Base-by-base conservation (phyloP, 2,329 filamentous ascomycete species). In the Botrytis aclada region DNA sequence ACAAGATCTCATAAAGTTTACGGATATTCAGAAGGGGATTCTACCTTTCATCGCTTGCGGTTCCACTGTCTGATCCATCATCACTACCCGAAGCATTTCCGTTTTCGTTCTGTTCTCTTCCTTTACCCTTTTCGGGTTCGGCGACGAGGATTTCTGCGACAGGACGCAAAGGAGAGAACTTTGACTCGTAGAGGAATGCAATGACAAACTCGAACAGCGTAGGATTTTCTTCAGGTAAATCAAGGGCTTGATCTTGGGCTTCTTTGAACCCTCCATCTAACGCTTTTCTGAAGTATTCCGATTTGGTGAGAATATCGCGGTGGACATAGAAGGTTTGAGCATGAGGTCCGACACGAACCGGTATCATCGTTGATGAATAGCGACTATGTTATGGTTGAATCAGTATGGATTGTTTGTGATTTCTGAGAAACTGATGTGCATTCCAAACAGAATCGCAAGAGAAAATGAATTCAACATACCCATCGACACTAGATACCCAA, bases 181-280 rank as follows among this genome's bases (percentile, higher is more conserved):
- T 83, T 32, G 81, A 83, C 75, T 87, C 85, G 75, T 86, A 87
- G 20, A 87, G 79, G 69, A 83, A 87, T n/a, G 85, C 84, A 51
- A 88, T 80, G 60, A 87, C 78, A 74, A 86, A 86, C 73, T 86
- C 84, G 74, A 88, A 87, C 64, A 86, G 83, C 71, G 83, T 82
- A 4, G 86, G 84, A 74, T 86, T 82, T 74, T 87, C 86, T 73
- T 87, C 85, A 0, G 85, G 85, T 1, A 88, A 79, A 76, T 85
- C 82, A 69, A 88, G 83, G 22, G 82, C 82, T 74, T 86, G 84
- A 25, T 83, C 81, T 32, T 80, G 81, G 2, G 84, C 82, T 76
- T 87, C 86, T 69, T 77, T 81, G 75, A 86, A 87, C 39, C 81
- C 80, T 51, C 85, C 85, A 73, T 83, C 83, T 10, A 87, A 80